Percentiles rank a stretch among this genome's conserved stretches.
phyloP scores from a whole-genome alignment of 805 yeast genomes.

The Tetrapisispora fleetii region DNA sequence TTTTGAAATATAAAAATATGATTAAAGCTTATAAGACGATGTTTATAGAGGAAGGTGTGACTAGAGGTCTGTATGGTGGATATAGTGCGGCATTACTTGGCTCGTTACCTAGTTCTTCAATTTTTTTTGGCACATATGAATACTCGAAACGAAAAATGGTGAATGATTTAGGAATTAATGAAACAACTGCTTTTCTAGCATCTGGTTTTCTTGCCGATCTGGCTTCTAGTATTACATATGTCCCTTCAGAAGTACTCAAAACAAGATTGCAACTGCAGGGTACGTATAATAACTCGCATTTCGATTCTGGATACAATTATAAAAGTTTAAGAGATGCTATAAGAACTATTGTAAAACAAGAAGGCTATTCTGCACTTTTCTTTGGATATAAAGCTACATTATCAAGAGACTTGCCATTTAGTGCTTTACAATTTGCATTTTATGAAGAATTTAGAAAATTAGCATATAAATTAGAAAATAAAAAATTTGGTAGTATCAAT shows the following conservation, averaged over 20 bases:
- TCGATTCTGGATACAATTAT: conserved; percentile 80
- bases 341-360: conserved; percentile 48
- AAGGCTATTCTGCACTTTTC: conserved; percentile 69
- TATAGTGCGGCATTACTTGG: conserved; percentile 88
- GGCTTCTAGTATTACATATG: conserved; percentile 79
- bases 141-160: conserved; percentile 62
- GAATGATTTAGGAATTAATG: conserved; percentile 54
- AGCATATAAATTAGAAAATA: conserved; percentile 36
- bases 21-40: conserved; percentile 66
- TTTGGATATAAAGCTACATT: conserved; percentile 93
- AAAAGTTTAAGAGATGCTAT: conserved; percentile 65
- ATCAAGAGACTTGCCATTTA: conserved; percentile 86
- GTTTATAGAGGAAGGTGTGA: conserved; percentile 73
- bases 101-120: conserved; percentile 85
- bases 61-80: conserved; percentile 84
- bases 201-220: conserved; percentile 94
- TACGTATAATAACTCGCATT: conserved; percentile 65
- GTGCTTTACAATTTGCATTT: conserved; percentile 92
- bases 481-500: conserved; percentile 12
- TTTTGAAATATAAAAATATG: conserved; percentile 60
- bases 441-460: conserved; percentile 66
- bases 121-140: conserved; percentile 91
- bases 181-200: conserved; percentile 65
- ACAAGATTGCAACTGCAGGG: conserved; percentile 93
- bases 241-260: conserved; percentile 90